Evolutionary conservation across 2,329 filamentous ascomycete species (phyloP), one percentile per base, ranked within the genome.

Genomic region (Ascochyta fabae): DNA sequence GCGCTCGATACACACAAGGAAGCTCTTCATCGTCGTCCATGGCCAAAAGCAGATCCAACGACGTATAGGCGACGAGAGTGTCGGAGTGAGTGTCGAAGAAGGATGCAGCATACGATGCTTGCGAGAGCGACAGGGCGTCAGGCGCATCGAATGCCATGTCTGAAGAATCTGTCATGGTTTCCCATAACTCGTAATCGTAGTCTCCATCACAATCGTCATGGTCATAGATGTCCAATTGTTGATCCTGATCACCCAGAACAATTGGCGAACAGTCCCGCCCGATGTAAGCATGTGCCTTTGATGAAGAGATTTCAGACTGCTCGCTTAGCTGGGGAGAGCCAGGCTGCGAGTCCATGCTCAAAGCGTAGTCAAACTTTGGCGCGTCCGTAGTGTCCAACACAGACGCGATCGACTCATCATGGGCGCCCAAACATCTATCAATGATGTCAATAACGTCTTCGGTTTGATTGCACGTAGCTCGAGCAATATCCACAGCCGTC

Each of bases 71-170:
- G 12, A 46, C 19, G 3, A 31, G 24, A 6, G 40, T 19, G 6
- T 29, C 23, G 7, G 52, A 40, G 3, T 23, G 0, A 7, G 29
- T 13, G 19, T 46, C 46, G 26, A 55, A 49, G 29, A 49, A 41
- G 2, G 52, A 33, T 10, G 41, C 41, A n/a, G 52, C 40, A 16
- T 41, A 49, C 15, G 52, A 55, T 27, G 46, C 52, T 23, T 49
- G 46, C 22, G 47, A 39, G 33, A 19, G 42, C 13, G 12, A 45
- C 5, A 51, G 7, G 22, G 49, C 23, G 35, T 19, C 19, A 31
- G 52, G 29, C 39, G 44, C 24, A 35, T 42, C 41, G 3, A 40
- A 46, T 1, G 23, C 22, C 13, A 24, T 5, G 6, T 31, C 38
- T 29, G 31, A 40, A 0, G n/a, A 2, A 3, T 36, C 6, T 26